These are phyloP conservation scores for Rhynchospora breviuscula DNA, from an alignment of 176 grass and related monocot species.

Conservation along the genomic window DNA sequence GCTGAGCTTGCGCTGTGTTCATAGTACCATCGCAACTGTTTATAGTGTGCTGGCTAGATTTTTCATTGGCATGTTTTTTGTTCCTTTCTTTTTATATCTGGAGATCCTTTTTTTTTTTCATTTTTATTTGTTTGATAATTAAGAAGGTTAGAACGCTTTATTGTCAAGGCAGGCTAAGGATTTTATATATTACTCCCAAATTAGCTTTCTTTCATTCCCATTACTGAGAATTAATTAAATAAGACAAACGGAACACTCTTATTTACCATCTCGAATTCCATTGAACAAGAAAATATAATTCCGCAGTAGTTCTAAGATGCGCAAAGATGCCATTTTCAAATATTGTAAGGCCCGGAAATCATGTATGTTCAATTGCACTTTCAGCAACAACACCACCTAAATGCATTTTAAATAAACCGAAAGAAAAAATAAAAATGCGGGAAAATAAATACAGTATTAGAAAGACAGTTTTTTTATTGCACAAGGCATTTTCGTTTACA, in stretches of 20 bases:
- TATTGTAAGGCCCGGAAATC: not conserved
- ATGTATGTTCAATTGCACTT: too few species aligned
- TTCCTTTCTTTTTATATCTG: not conserved
- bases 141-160: not conserved
- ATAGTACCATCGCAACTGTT: not conserved
- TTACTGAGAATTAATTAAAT: not conserved
- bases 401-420: not conserved
- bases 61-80: not conserved
- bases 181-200: not conserved
- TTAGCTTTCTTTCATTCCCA: not conserved
- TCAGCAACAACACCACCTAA: not conserved
- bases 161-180: not conserved
- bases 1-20: slow-evolving; percentile 24
- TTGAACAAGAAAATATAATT: not conserved
- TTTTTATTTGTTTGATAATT: slow-evolving; percentile 1
- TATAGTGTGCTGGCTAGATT: slow-evolving; percentile 25
- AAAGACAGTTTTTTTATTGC: not conserved
- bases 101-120: not conserved
- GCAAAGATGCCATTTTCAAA: not conserved
- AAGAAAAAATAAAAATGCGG: too few species aligned
- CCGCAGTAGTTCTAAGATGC: not conserved
- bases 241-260: not conserved
- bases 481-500: not conserved
- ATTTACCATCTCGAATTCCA: not conserved
- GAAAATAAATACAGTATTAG: not conserved